Conservation (phyloP, 202 grass and related monocot genomes). For the Digitaria exilis region DNA sequence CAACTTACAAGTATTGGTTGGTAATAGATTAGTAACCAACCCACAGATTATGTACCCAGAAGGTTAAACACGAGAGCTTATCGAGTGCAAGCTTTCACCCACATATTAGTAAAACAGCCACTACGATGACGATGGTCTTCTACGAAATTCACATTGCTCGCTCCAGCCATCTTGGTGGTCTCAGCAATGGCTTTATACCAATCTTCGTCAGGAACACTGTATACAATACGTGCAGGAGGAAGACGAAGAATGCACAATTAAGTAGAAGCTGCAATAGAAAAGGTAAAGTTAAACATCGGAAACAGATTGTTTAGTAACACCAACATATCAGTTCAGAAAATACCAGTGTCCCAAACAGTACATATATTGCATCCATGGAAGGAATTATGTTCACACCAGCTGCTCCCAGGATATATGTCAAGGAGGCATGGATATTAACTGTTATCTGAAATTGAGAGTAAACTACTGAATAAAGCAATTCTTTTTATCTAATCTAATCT, state of each 20-base stretch:
- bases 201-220: slow-evolving; percentile 78
- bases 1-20: not conserved
- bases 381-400: slow-evolving; percentile 75
- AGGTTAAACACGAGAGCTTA: not conserved
- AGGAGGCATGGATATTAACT: slow-evolving; percentile 88
- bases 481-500: not conserved
- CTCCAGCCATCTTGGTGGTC: slow-evolving; percentile 74
- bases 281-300: not conserved
- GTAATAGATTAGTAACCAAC: slow-evolving; percentile 4
- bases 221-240: slow-evolving; percentile 87
- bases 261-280: slow-evolving; percentile 72
- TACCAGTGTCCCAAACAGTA: slow-evolving; percentile 87
- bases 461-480: slow-evolving; percentile 23
- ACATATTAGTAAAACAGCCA: slow-evolving; percentile 5
- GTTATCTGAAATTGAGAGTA: slow-evolving; percentile 73
- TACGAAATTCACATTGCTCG: slow-evolving; percentile 50
- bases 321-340: slow-evolving; percentile 23
- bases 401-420: slow-evolving; percentile 70
- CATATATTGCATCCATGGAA: slow-evolving; percentile 85
- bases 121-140: not conserved
- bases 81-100: not conserved
- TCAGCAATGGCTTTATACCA: slow-evolving; percentile 72
- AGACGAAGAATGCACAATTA: slow-evolving; percentile 86
- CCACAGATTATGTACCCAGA: too few species aligned
- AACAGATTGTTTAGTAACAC: not conserved